Evolutionary conservation across 164 flowering plant species (phyloP).

Genomic region (Piper betle): DNA sequence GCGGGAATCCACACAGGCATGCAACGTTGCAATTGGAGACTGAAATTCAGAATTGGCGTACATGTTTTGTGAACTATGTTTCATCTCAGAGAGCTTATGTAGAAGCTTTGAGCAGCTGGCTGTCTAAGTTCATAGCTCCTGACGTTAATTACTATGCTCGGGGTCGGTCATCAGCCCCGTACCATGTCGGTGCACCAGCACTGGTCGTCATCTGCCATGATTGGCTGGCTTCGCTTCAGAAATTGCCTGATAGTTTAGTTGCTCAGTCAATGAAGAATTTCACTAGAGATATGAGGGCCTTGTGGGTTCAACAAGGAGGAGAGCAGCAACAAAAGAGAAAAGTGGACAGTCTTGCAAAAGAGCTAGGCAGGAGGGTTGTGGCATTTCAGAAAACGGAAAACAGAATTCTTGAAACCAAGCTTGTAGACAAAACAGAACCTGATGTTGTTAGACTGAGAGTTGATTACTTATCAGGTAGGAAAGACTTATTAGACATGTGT

Average conservation of each 20-base stretch:
- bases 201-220: constrained; percentile 46
- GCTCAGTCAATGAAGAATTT: constrained; percentile 52
- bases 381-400: constrained; percentile 43
- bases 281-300: constrained; percentile 53
- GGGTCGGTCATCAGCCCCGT: constrained; percentile 28
- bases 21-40: constrained; percentile 79
- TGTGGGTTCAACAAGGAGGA: constrained; percentile 72
- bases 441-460: constrained; percentile 19
- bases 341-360: constrained; percentile 63
- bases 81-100: constrained; percentile 57
- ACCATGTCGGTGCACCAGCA: constrained; percentile 42
- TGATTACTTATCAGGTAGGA: constrained; percentile 43
- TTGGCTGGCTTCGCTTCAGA: constrained; percentile 51
- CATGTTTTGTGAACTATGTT: constrained; percentile 48
- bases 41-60: constrained; percentile 76
- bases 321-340: constrained; percentile 77
- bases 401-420: constrained; percentile 35
- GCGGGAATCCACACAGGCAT: constrained; percentile 57
- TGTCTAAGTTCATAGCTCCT: constrained; percentile 61
- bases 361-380: constrained; percentile 43
- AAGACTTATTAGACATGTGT: constrained; percentile 38
- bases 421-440: constrained; percentile 29
- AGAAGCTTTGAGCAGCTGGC: constrained; percentile 69
- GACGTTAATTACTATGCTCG: constrained; percentile 55
- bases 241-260: constrained; percentile 59